Base-by-base conservation (phyloP, 1,139 yeast genomes). In the Candida albicans region DNA sequence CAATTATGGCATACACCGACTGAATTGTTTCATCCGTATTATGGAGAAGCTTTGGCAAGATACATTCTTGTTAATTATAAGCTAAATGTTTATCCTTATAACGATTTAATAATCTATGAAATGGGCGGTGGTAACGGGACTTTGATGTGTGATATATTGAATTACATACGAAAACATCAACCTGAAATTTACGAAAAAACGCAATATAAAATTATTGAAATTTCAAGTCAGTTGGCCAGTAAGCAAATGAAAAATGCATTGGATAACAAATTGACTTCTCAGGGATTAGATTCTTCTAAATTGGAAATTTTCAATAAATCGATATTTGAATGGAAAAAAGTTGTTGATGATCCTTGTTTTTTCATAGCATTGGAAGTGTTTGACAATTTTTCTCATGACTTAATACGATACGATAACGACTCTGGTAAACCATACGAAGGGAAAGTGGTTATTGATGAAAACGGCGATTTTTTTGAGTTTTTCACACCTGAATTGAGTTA, bases 101-200 rank as follows among this genome's bases (percentile, higher is more conserved):
- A 77, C 31, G 89, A 84, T 53, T 68, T 88, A 40, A 71, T 82
- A 7, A 85, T 88, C 11, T 89, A 87, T 62, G 96, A 89, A 64
- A 81, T 87, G 76, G 96, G 96, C 46, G 96, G 93, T 31, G 96
- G 96, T 52, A 88, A 88, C 56, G 96, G 96, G 43, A 88, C 96
- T 0, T 64, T 88, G 45, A 88, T 88, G 96, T 64, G 79, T 47
- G 84, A 88, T 56, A 78, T 88, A n/a, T 65, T 88, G 52, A 83
- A 82, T 55, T 88, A 75, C 57, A 76, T 88, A 49, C 73, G 80
- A 48, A 67, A 66, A 22, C 68, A 75, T 14, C 85, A 84, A 49
- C 93, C 95, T 0, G 90, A 85, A 35, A 81, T 87, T 10, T 89
- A 87, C 58, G 64, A 69, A 10, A 70, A 81, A 35, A 84, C 91